Percentiles rank a stretch among this genome's conserved stretches.
phyloP scores from a whole-genome alignment of 441 rosid species.

The Corymbia citriodora region DNA sequence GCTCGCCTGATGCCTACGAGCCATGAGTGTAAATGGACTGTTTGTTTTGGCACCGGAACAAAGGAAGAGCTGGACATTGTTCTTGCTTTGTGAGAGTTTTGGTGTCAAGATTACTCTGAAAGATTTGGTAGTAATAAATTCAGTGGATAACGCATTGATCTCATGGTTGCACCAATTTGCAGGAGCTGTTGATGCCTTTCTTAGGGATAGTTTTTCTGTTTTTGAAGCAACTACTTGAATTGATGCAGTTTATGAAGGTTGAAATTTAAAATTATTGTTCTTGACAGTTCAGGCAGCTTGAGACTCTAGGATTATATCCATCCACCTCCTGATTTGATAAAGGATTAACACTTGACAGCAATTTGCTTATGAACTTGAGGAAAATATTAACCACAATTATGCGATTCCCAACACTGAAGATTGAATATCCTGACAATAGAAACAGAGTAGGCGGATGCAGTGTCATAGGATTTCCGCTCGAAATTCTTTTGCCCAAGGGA shows the following conservation, averaged over 20 bases:
- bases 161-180: not conserved
- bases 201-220: not conserved
- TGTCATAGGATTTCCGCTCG: too few relatives aligned
- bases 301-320: not conserved
- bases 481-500: too few relatives aligned
- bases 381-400: not conserved
- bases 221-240: not conserved
- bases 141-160: not conserved
- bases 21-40: not conserved
- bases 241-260: not conserved
- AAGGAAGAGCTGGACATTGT: not conserved
- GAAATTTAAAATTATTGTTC: not conserved
- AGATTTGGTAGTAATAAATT: not conserved
- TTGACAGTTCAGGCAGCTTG: not conserved
- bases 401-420: not conserved
- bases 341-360: not conserved
- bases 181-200: not conserved
- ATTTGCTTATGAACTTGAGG: not conserved
- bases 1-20: too few relatives aligned
- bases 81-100: not conserved
- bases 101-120: accelerated
- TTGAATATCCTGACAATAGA: not conserved
- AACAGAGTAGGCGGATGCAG: not conserved
- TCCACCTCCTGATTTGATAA: not conserved
- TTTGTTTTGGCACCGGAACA: not conserved